These are phyloP conservation scores for Vitis cinerea DNA, from an alignment of 164 flowering plant species.

Conservation along the genomic window DNA sequence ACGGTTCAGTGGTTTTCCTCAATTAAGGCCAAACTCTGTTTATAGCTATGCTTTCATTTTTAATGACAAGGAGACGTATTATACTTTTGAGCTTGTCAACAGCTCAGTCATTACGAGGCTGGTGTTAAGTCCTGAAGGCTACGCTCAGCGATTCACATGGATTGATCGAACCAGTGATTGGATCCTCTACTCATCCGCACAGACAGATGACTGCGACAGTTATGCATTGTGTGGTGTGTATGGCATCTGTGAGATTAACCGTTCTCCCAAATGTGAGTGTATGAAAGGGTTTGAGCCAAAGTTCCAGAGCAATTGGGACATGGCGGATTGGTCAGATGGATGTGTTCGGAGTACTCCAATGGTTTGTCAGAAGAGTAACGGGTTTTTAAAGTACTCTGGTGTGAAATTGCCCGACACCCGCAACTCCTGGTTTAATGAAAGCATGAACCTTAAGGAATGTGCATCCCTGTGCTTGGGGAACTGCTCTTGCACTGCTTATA, in stretches of 20 bases:
- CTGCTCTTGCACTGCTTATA: constrained; percentile 39
- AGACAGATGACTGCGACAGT: constrained; percentile 17
- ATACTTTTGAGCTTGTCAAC: background rate
- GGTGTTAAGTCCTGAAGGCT: constrained; percentile 8
- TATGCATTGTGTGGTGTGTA: constrained; percentile 32
- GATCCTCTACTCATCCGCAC: background rate
- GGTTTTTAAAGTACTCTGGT: constrained; percentile 8
- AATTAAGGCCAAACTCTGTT: constrained; percentile 1
- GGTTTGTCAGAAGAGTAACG: constrained; percentile 13
- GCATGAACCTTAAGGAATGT: constrained; percentile 26
- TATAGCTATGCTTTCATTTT: constrained; percentile 5
- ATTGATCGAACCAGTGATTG: background rate
- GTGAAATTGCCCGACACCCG: constrained; percentile 27
- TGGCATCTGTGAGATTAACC: constrained; percentile 24
- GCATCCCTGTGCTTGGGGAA: constrained; percentile 17
- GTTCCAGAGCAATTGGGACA: constrained; percentile 19
- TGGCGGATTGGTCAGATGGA: constrained; percentile 23
- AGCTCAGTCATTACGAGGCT: constrained; percentile 13
- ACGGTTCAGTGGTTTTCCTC: constrained; percentile 21
- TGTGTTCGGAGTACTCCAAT: constrained; percentile 11
- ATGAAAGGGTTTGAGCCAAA: constrained; percentile 38
- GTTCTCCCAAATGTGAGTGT: constrained; percentile 32
- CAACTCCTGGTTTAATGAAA: constrained; percentile 12
- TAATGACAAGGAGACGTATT: constrained; percentile 27
- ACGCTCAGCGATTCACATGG: constrained; percentile 9